Conservation (phyloP, 371 early-diverging fungal genomes). For the Mucor indicus region DNA sequence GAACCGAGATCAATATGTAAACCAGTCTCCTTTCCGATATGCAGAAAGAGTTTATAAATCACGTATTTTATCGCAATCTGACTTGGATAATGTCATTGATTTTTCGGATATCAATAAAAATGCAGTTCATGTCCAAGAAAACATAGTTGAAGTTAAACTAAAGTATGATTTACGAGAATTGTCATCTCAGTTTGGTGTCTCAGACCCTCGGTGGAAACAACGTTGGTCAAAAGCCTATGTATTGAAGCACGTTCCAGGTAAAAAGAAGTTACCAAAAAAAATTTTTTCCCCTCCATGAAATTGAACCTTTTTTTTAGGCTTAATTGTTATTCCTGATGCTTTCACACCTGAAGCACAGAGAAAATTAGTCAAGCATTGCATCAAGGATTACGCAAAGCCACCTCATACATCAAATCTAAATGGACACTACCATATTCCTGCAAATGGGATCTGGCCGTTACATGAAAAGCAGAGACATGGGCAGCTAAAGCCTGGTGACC, state of each 20-base stretch:
- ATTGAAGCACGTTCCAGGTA: slow-evolving; percentile 35
- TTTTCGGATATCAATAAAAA: slow-evolving; percentile 7
- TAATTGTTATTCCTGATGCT: slow-evolving; percentile 74
- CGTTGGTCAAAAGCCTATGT: slow-evolving; percentile 19
- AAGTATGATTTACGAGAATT: slow-evolving; percentile 10
- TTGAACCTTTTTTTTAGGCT: slow-evolving; percentile 41
- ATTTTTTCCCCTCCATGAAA: neutral
- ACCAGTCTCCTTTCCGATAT: slow-evolving; percentile 67
- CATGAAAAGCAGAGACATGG: slow-evolving; percentile 39
- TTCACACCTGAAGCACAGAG: slow-evolving; percentile 70
- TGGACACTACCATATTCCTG: slow-evolving; percentile 71
- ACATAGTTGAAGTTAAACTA: slow-evolving; percentile 19
- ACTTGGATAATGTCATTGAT: slow-evolving; percentile 26
- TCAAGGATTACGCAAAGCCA: slow-evolving; percentile 61
- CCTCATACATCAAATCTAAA: slow-evolving; percentile 86
- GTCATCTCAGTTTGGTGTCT: slow-evolving; percentile 4
- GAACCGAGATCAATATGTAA: slow-evolving; percentile 12
- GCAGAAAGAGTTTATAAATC: slow-evolving; percentile 61
- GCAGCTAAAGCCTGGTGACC: slow-evolving; percentile 11
- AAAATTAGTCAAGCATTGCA: slow-evolving; percentile 56
- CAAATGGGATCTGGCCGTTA: slow-evolving; percentile 68
- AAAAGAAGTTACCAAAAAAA: neutral
- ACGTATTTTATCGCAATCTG: slow-evolving; percentile 46
- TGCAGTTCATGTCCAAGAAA: slow-evolving; percentile 16
- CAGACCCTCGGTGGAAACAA: neutral